A percentile compares a stretch with the other conserved stretches of the same genome.
These are phyloP conservation scores for Parasitella parasitica DNA, from an alignment of 371 early-diverging fungal genomes.

Conservation along the genomic window DNA sequence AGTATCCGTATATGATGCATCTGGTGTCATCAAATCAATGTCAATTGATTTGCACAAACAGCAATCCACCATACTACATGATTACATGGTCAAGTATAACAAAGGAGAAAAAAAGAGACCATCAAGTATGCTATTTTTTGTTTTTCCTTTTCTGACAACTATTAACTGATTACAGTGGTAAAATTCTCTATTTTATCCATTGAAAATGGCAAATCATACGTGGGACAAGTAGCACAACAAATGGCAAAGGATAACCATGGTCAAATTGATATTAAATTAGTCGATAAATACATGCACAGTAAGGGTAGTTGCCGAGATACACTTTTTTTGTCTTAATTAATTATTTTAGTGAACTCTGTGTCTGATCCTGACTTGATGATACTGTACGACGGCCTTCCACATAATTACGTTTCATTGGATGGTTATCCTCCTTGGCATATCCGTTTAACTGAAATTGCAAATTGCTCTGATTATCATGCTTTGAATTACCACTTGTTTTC, in stretches of 20 bases:
- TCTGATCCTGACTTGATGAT: conserved; percentile 64
- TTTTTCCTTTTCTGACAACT: conserved; percentile 6
- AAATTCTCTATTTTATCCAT: conserved; percentile 37
- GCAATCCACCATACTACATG: conserved; percentile 32
- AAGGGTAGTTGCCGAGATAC: conserved; percentile 1
- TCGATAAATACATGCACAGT: conserved; percentile 41
- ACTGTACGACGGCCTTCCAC: conserved; percentile 58
- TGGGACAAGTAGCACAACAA: conserved; percentile 28
- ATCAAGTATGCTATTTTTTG: background rate
- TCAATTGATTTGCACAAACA: conserved; percentile 33
- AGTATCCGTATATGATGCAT: conserved; percentile 44
- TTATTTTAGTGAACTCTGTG: conserved; percentile 17
- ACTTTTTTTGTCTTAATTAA: background rate
- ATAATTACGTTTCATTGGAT: conserved; percentile 51
- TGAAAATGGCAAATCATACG: conserved; percentile 30
- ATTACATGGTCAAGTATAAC: conserved; percentile 23
- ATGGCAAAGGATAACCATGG: conserved; percentile 17
- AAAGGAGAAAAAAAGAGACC: conserved; percentile 4
- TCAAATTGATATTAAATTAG: conserved; percentile 30
- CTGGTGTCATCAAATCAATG: conserved; percentile 36
- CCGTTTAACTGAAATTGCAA: conserved; percentile 56
- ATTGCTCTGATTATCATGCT: conserved; percentile 19
- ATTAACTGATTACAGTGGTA: too few relatives aligned
- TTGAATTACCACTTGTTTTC: conserved; percentile 48
- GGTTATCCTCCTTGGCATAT: conserved; percentile 70